These are phyloP conservation scores for Hanseniaspora nectarophila DNA, from an alignment of 805 yeast genomes.

Conservation along the genomic window DNA sequence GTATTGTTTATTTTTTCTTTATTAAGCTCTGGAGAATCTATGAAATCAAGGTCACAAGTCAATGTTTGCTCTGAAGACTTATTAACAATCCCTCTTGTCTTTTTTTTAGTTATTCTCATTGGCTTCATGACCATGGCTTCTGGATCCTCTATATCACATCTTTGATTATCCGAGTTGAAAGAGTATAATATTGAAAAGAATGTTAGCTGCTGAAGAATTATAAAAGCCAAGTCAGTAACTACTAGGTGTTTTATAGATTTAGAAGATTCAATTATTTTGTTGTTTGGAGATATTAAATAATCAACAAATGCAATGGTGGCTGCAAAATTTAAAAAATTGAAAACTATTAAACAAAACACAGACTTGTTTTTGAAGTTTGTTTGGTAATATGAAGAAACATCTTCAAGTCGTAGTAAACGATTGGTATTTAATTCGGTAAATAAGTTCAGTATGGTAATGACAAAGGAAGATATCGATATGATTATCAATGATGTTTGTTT, in stretches of 20 bases:
- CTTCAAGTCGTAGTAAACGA: not conserved
- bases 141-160: slow-evolving; percentile 11
- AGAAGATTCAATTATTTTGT: not conserved
- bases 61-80: slow-evolving; percentile 28
- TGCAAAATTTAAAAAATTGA: slow-evolving; percentile 3
- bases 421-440: not conserved
- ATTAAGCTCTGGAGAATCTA: not conserved
- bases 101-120: slow-evolving; percentile 15
- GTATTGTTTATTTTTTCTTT: not conserved
- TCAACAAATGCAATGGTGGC: not conserved
- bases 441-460: not conserved
- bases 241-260: not conserved
- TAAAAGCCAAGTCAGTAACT: slow-evolving; percentile 5
- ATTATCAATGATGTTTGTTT: slow-evolving; percentile 1
- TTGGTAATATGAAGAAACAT: not conserved
- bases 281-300: not conserved
- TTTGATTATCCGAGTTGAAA: slow-evolving; percentile 8
- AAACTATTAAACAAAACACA: not conserved
- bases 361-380: not conserved
- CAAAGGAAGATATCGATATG: not conserved
- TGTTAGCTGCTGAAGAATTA: slow-evolving; percentile 7
- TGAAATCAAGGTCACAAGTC: slow-evolving; percentile 24
- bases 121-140: slow-evolving; percentile 7
- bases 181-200: not conserved
- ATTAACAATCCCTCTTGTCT: slow-evolving; percentile 17